Evolutionary conservation across 2,329 filamentous ascomycete genomes (phyloP).

Genomic region (Aspergillus fumigatiaffinis): DNA sequence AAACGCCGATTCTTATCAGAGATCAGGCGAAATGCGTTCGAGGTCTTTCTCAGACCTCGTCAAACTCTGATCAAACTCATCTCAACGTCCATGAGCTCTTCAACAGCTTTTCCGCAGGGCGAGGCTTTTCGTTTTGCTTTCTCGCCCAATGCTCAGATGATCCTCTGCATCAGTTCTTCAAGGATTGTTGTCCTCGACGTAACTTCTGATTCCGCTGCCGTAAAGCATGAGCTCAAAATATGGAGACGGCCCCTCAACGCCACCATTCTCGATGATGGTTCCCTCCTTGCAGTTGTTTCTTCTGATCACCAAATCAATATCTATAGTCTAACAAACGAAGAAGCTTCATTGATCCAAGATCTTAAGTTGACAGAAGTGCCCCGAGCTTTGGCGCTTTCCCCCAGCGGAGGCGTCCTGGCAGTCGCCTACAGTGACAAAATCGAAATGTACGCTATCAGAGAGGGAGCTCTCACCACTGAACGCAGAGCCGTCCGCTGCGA

Average conservation of each 20-base stretch:
- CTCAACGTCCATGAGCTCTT: slow-evolving; percentile 78
- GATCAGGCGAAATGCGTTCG: slow-evolving; percentile 72
- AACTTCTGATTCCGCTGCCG: slow-evolving; percentile 54
- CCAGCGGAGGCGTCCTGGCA: slow-evolving; percentile 75
- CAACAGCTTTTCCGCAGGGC: slow-evolving; percentile 71
- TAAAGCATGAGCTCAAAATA: slow-evolving; percentile 76
- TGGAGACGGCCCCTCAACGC: slow-evolving; percentile 69
- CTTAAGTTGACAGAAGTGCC: slow-evolving; percentile 75
- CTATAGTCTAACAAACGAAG: slow-evolving; percentile 65
- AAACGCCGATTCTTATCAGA: slow-evolving; percentile 65
- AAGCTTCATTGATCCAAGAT: slow-evolving; percentile 68
- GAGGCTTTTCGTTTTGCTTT: slow-evolving; percentile 83
- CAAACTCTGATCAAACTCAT: slow-evolving; percentile 73
- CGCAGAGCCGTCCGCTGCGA: slow-evolving; percentile 75
- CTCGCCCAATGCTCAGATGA: slow-evolving; percentile 68
- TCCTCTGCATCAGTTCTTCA: slow-evolving; percentile 81
- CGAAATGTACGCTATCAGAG: slow-evolving; percentile 72
- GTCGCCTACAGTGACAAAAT: slow-evolving; percentile 86
- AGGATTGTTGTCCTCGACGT: slow-evolving; percentile 76
- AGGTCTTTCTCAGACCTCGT: slow-evolving; percentile 67
- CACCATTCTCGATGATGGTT: slow-evolving; percentile 75
- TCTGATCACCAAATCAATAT: slow-evolving; percentile 80
- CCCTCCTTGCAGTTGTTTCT: slow-evolving; percentile 72
- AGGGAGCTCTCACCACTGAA: slow-evolving; percentile 61
- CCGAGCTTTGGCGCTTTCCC: slow-evolving; percentile 73